Evolutionary conservation across 345 rosid genomes (phyloP).

Genomic region (Alliaria petiolata): DNA sequence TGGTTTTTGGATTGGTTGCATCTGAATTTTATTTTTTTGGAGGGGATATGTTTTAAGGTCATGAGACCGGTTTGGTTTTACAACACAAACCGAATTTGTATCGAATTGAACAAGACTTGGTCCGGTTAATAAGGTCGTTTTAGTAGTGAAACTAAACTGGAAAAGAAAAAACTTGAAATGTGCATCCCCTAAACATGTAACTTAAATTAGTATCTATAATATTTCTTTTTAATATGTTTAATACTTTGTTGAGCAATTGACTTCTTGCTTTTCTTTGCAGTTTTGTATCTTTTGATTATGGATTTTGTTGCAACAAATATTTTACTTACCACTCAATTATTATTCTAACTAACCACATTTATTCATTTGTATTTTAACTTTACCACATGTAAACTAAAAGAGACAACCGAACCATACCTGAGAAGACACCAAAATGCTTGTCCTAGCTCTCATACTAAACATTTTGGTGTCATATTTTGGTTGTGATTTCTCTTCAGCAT

Average conservation of each 20-base stretch:
- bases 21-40: background rate
- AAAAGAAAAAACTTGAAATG: background rate
- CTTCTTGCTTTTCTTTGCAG: background rate
- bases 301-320: background rate
- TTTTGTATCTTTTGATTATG: background rate
- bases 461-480: background rate
- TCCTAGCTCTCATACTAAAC: background rate
- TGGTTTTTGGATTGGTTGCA: conserved; percentile 3
- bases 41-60: background rate
- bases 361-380: background rate
- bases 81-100: background rate
- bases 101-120: background rate
- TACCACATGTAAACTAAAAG: background rate
- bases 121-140: background rate
- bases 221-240: background rate
- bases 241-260: background rate
- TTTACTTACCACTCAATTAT: background rate
- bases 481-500: background rate
- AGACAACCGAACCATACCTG: background rate
- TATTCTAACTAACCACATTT: background rate
- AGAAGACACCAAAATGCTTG: background rate
- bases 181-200: background rate
- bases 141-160: no score
- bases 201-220: background rate
- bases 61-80: conserved; percentile 10